A percentile compares a stretch with the other conserved stretches of the same genome.
phyloP scores from a whole-genome alignment of 352 stramenopile genomes.

The Phytophthora pseudosyringae region DNA sequence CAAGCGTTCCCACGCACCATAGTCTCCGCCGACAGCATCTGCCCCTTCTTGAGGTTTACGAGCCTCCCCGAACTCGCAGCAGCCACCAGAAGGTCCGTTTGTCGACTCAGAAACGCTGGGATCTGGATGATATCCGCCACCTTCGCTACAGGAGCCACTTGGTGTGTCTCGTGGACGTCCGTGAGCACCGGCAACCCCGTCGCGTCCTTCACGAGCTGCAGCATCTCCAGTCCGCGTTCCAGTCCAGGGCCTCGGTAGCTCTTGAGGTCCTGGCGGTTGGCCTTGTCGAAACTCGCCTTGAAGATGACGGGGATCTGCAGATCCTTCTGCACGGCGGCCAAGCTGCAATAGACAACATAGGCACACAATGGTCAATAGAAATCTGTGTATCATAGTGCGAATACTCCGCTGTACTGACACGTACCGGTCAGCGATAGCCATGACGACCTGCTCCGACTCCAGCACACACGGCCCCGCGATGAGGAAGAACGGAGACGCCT shows the following conservation, averaged over 20 bases:
- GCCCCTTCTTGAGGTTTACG: conserved; percentile 91
- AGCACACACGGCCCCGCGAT: conserved; percentile 86
- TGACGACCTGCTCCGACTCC: conserved; percentile 70
- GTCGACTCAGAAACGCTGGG: conserved; percentile 88
- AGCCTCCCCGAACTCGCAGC: conserved; percentile 76
- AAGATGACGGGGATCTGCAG: conserved; percentile 86
- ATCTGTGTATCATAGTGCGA: conserved; percentile 3
- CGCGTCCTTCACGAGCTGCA: conserved; percentile 73
- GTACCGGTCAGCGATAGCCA: conserved; percentile 75
- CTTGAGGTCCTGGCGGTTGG: conserved; percentile 83
- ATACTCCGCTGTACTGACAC: not conserved
- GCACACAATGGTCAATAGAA: not conserved
- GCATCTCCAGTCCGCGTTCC: conserved; percentile 67
- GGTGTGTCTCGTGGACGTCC: conserved; percentile 87
- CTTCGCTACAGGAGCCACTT: conserved; percentile 68
- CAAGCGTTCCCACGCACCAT: conserved; percentile 49
- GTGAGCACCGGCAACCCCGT: conserved; percentile 85
- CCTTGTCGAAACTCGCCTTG: conserved; percentile 92
- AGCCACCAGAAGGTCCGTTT: conserved; percentile 86
- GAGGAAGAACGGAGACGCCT: conserved; percentile 81
- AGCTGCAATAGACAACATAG: conserved; percentile 34
- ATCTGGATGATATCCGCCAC: conserved; percentile 90
- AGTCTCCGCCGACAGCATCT: conserved; percentile 87
- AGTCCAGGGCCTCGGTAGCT: conserved; percentile 85
- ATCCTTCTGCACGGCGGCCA: conserved; percentile 55